Percentiles rank a stretch among this genome's conserved stretches.
Evolutionary conservation across 2,329 filamentous ascomycete genomes (phyloP).

Genomic region (Cyphellophora europaea): DNA sequence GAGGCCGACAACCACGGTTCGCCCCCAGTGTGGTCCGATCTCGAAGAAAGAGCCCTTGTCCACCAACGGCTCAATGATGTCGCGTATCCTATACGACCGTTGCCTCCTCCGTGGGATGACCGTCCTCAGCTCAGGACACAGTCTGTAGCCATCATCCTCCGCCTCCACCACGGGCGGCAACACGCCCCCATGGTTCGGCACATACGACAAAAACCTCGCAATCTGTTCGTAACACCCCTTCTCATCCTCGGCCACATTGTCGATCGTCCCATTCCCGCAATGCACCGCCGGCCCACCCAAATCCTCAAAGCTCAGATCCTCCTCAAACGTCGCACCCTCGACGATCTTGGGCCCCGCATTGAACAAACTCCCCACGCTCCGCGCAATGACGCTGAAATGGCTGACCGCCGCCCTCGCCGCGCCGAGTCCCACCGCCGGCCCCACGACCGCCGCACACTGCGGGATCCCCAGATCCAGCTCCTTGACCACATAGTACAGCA

Average conservation of each 20-base stretch:
- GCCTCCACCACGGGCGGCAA: constrained; percentile 40
- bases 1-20: constrained; percentile 51
- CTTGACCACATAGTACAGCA: constrained; percentile 28
- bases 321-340: constrained; percentile 54
- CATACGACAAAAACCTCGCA: constrained; percentile 44
- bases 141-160: constrained; percentile 41
- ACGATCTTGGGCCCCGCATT: constrained; percentile 58
- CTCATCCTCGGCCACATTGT: constrained; percentile 53
- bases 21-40: constrained; percentile 54
- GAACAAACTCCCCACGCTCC: constrained; percentile 51
- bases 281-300: constrained; percentile 53
- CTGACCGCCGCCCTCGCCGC: constrained; percentile 52
- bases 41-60: constrained; percentile 53
- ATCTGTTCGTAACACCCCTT: constrained; percentile 53
- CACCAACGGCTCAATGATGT: constrained; percentile 48
- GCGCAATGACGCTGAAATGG: constrained; percentile 59
- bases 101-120: constrained; percentile 50
- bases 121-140: constrained; percentile 42
- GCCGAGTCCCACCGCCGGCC: constrained; percentile 51
- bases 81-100: constrained; percentile 51
- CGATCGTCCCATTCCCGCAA: constrained; percentile 57
- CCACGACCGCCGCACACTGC: constrained; percentile 53
- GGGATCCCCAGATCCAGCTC: constrained; percentile 51
- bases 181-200: constrained; percentile 49
- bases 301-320: constrained; percentile 49